Percentiles rank a stretch among this genome's conserved stretches.
phyloP scores from a whole-genome alignment of 768 basidiomycete species.

The Mycena olivaceomarginata region DNA sequence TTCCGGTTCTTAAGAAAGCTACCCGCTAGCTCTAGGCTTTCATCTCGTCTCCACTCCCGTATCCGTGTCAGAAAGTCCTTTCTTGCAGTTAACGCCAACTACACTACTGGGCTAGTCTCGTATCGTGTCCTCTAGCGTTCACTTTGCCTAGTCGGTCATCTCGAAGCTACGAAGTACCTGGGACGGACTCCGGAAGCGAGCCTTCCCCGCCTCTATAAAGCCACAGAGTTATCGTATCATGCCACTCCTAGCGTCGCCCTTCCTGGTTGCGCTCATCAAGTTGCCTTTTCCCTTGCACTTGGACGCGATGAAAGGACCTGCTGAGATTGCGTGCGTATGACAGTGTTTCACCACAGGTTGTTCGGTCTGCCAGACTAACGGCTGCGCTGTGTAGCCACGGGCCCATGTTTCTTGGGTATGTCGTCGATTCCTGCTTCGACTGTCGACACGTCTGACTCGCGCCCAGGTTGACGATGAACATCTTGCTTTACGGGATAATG shows the following conservation, averaged over 20 bases:
- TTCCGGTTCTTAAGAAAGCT: slow-evolving; percentile 2
- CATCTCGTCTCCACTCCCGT: neutral
- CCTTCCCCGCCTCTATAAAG: slow-evolving; percentile 37
- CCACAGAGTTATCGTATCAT: slow-evolving; percentile 23
- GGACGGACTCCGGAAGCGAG: slow-evolving; percentile 35
- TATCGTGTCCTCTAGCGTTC: neutral
- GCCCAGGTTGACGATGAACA: slow-evolving; percentile 40
- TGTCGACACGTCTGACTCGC: neutral
- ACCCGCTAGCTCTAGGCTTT: neutral
- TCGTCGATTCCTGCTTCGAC: neutral
- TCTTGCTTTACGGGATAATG: slow-evolving; percentile 49
- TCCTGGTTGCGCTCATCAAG: slow-evolving; percentile 17
- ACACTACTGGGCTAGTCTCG: neutral
- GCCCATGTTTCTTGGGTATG: slow-evolving; percentile 36
- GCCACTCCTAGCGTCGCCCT: slow-evolving; percentile 31
- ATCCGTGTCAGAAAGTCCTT: neutral
- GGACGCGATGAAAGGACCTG: slow-evolving; percentile 29
- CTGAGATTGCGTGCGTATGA: slow-evolving; percentile 40
- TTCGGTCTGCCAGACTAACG: neutral
- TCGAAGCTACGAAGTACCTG: slow-evolving; percentile 20
- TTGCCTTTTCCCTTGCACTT: neutral
- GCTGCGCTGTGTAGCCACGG: slow-evolving; percentile 26
- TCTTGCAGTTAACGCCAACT: slow-evolving; percentile 1
- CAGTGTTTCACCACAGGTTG: neutral
- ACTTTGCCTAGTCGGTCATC: slow-evolving; percentile 23